These are phyloP conservation scores for Inga laurina DNA, from an alignment of 306 rosid genomes.

Conservation along the genomic window DNA sequence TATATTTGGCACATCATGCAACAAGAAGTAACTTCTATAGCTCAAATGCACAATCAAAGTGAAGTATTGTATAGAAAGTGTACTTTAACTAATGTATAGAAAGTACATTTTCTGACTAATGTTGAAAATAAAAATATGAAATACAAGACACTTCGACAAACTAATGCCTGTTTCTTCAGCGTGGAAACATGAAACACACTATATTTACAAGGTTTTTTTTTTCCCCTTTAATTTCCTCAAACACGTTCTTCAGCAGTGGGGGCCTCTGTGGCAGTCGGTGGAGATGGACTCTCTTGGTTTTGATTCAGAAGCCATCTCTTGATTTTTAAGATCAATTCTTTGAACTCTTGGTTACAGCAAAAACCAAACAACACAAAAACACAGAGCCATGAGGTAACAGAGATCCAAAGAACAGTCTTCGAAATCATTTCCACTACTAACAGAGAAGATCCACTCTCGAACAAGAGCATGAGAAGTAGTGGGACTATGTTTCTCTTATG, in stretches of 20 bases:
- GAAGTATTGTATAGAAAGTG: too few relatives aligned
- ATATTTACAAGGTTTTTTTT: too few relatives aligned
- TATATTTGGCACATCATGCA: too few relatives aligned
- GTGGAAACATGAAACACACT: too few relatives aligned
- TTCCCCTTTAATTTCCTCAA: too few relatives aligned
- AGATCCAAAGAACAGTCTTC: neutral
- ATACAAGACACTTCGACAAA: too few relatives aligned
- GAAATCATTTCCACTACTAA: constrained; percentile 13
- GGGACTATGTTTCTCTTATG: neutral
- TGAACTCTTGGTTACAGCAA: neutral
- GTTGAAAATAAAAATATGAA: too few relatives aligned
- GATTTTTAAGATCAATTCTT: neutral
- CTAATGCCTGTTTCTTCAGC: too few relatives aligned
- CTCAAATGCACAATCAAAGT: too few relatives aligned
- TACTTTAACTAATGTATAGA: too few relatives aligned
- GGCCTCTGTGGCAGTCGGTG: neutral
- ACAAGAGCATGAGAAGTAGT: neutral
- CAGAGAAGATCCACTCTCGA: neutral
- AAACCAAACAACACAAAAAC: neutral
- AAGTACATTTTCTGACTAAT: too few relatives aligned
- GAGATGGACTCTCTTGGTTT: neutral
- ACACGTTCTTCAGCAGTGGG: neutral
- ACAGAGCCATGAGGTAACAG: neutral
- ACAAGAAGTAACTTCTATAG: too few relatives aligned
- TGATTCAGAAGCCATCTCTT: neutral